Base-by-base conservation (phyloP, 164 flowering plant species). In the Echeveria elegans region DNA sequence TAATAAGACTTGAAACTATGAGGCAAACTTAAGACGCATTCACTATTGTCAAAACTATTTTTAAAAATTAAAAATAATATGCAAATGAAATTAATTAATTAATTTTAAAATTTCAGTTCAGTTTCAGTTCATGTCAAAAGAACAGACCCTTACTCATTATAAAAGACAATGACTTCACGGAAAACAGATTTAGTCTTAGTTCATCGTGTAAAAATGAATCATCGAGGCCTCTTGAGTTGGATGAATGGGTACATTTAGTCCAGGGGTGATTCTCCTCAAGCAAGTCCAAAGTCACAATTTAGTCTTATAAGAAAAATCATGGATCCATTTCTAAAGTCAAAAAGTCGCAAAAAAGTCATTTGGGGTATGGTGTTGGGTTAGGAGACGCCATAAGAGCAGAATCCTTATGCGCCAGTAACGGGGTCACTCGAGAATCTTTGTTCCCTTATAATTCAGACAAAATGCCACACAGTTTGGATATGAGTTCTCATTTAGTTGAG, bases 281-380 rank as follows among this genome's bases (percentile, higher is more conserved):
- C 74, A 63, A 76, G 81, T 69, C 72, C 84, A 14, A 92, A 75
- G 64, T 11, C 68, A 26, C 81, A 78, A 5, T 77, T 82, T 70
- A 77, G 77, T 65, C 87, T 83, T 23, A 69, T 83, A 45, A 78
- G 77, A 71, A 84, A 72, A 75, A 78, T 87, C 78, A 80, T 86
- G 38, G 85, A 88, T 79, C 97, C 96, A 29, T 80, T 88, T 67
- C 80, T 66, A 68, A 90, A 89, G 73, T 88, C 96, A 47, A 89
- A n/a, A n/a, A 82, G 72, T 85, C 94, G 67, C 78, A 72, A 67
- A 69, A 80, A 71, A 83, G 76, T 67, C 79, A 78, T 37, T 69
- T 77, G 29, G 69, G 77, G 32, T 75, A 72, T 63, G 52, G 29
- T 14, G 56, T 62, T n/a, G 79, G 77, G 56, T 19, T 47, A n/a